These are phyloP conservation scores for Mycena leptocephala DNA, from an alignment of 768 basidiomycete species.

Conservation along the genomic window DNA sequence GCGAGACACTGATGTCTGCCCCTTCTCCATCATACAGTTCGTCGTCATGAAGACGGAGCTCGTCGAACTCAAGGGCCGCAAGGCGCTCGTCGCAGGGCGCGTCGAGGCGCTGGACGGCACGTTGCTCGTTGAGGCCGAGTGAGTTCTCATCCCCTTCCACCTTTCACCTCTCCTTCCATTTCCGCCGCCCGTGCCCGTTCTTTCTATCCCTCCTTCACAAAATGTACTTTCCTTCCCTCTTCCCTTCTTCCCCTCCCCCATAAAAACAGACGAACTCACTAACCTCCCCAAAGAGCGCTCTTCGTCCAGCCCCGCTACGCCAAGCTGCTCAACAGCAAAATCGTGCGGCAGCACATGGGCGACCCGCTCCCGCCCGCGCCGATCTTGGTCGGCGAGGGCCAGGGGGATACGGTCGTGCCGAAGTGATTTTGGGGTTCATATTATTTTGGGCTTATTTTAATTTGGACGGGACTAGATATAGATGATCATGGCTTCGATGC, in stretches of 20 bases:
- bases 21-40: slow-evolving; percentile 66
- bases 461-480: no score
- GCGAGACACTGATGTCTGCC: background rate
- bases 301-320: slow-evolving; percentile 95
- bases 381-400: background rate
- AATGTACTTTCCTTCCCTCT: no score
- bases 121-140: slow-evolving; percentile 88
- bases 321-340: slow-evolving; percentile 75
- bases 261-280: background rate
- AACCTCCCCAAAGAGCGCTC: slow-evolving; percentile 64
- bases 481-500: no score
- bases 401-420: background rate
- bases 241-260: background rate
- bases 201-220: background rate
- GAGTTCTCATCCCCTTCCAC: slow-evolving; percentile 46
- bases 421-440: slow-evolving; percentile 14
- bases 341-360: slow-evolving; percentile 79
- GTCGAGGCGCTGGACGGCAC: slow-evolving; percentile 90
- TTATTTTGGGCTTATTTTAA: no score
- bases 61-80: slow-evolving; percentile 82
- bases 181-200: background rate
- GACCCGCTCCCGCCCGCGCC: slow-evolving; percentile 53
- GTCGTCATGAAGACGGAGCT: slow-evolving; percentile 85
- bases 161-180: background rate
- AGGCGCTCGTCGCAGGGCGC: slow-evolving; percentile 77